Evolutionary conservation across 2,329 filamentous ascomycete genomes (phyloP).

Genomic region (Trichoderma sp.): DNA sequence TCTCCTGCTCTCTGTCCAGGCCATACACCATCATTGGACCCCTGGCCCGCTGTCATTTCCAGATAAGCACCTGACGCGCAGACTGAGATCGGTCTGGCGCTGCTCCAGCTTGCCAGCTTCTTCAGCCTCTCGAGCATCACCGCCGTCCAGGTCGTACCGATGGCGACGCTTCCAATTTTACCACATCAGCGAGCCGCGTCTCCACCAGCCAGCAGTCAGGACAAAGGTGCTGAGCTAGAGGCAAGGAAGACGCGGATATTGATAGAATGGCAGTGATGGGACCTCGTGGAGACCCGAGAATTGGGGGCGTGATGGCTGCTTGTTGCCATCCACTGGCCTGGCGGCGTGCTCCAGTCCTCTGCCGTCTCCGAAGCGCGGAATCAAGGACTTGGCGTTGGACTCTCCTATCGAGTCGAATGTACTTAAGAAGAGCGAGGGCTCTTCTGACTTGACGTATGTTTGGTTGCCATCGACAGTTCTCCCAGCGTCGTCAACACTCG

Average conservation of each 20-base stretch:
- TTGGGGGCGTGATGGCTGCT: not conserved
- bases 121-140: not conserved
- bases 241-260: not conserved
- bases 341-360: constrained; percentile 2
- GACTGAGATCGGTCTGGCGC: not conserved
- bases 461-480: not conserved
- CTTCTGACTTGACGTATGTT: not conserved
- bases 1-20: not conserved
- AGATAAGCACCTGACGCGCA: not conserved
- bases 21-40: not conserved
- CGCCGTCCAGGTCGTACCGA: constrained; percentile 11
- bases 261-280: not conserved
- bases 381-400: not conserved
- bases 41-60: not conserved
- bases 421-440: not conserved
- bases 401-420: not conserved
- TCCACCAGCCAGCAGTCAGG: not conserved
- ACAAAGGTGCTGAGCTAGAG: not conserved
- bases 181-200: constrained; percentile 10
- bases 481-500: not conserved
- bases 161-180: constrained; percentile 5
- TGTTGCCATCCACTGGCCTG: not conserved
- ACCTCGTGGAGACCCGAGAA: not conserved
- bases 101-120: not conserved
- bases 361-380: not conserved